Base-by-base conservation (phyloP, 2,329 filamentous ascomycete species). In the Ilyonectria sp. region DNA sequence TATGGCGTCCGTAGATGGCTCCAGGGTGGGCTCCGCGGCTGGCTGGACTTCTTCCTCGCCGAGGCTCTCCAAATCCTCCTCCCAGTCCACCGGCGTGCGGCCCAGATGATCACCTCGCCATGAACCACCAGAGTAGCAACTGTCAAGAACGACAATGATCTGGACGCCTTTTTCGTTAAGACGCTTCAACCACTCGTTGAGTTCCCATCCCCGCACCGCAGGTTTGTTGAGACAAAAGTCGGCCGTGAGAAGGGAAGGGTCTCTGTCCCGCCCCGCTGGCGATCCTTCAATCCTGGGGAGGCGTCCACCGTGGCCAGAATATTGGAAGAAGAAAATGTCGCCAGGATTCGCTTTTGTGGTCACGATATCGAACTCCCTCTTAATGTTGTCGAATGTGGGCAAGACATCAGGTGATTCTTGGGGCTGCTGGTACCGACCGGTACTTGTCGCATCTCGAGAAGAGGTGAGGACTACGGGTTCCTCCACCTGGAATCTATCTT, bases 271-370 rank as follows among this genome's bases (percentile, higher is more conserved):
- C 26, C 31, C 52, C 7, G 10, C 46, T 10, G 61, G 52, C 23
- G 61, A 49, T 5, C 43, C 23, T 2, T 15, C 4, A 15, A 23
- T 57, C 11, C 35, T 46, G 21, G 47, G 21, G 2, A 68, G 52
- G 26, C 15, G 40, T 37, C 23, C 56, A 13, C 61, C 61, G 19
- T 68, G 61, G 40, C 65, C 65, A 8, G 61, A 68, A 43, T 61
- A 68, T 37, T 68, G 61, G 8, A 68, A 68, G 37, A 60, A 68
- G 52, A 68, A 65, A 6, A 68, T 33, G n/a, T 68, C 65, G 4
- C 61, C 65, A 5, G 44, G 35, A 10, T 47, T 29, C 6, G 47
- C 46, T 2, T 37, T 29, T 7, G 40, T n/a, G 23, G 17, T 56
- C n/a, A 61, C 31, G 4, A 13, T 23, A 4, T 55, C 19, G 23